Evolutionary conservation across 2,329 filamentous ascomycete species (phyloP).

Genomic region (Incumbomyces delicatus): DNA sequence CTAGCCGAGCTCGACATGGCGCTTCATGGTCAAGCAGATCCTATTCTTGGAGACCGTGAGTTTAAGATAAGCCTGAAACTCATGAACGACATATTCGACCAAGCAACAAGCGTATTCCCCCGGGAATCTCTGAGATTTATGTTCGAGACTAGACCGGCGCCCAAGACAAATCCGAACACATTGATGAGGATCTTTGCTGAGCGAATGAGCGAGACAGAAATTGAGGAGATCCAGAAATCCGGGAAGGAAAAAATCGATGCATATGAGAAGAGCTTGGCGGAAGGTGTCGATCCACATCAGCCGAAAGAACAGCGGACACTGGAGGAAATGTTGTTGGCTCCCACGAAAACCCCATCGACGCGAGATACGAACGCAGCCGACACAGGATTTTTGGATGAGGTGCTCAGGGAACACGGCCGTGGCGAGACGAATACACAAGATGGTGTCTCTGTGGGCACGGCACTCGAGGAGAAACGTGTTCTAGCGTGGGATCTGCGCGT

Average conservation of each 20-base stretch:
- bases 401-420: background rate
- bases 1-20: conserved; percentile 80
- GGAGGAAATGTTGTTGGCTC: background rate
- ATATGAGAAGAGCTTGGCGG: conserved; percentile 45
- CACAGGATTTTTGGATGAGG: conserved; percentile 15
- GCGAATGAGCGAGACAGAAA: conserved; percentile 64
- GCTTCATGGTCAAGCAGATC: conserved; percentile 67
- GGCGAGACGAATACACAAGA: conserved; percentile 4
- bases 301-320: background rate
- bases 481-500: conserved; percentile 63
- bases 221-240: conserved; percentile 61
- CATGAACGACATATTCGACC: conserved; percentile 69
- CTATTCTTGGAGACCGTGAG: conserved; percentile 65
- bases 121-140: conserved; percentile 65
- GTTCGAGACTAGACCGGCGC: conserved; percentile 61
- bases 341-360: background rate
- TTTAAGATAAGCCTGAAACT: conserved; percentile 73
- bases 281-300: background rate
- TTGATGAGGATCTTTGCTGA: conserved; percentile 87
- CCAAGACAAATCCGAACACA: conserved; percentile 34
- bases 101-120: conserved; percentile 65
- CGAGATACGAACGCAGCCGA: conserved; percentile 15
- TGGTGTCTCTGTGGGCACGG: conserved; percentile 6
- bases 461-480: conserved; percentile 8
- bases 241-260: conserved; percentile 56